Evolutionary conservation across 2,329 filamentous ascomycete genomes (phyloP).

Genomic region (Phyllosticta paracitricarpa): DNA sequence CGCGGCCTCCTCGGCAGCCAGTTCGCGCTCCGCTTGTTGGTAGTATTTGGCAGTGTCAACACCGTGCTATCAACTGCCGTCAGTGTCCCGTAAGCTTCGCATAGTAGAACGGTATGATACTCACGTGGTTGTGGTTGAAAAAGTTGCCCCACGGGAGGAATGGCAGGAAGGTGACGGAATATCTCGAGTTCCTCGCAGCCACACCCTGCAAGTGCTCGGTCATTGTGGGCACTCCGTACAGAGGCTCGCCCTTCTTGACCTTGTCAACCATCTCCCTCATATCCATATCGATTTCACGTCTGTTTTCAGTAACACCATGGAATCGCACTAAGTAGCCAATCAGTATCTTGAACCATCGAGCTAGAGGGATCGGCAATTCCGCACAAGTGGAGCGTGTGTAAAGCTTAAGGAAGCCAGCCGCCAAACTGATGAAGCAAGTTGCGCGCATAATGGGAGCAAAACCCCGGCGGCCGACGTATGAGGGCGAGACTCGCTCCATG

Average conservation of each 20-base stretch:
- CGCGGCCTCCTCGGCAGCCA: conserved; percentile 59
- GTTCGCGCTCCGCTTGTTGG: conserved; percentile 82
- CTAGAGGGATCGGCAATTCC: conserved; percentile 27
- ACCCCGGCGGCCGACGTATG: conserved; percentile 70
- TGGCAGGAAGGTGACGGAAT: conserved; percentile 73
- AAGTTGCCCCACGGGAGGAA: conserved; percentile 96
- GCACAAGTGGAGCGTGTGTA: conserved; percentile 77
- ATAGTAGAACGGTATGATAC: conserved; percentile 16
- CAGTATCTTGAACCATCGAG: conserved; percentile 42
- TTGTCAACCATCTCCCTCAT: conserved; percentile 97
- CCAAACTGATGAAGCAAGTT: conserved; percentile 58
- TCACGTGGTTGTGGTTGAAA: conserved; percentile 75
- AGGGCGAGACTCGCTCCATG: conserved; percentile 79
- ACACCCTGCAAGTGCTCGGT: conserved; percentile 90
- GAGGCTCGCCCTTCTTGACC: conserved; percentile 81
- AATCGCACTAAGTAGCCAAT: conserved; percentile 64
- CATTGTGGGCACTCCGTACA: conserved; percentile 73
- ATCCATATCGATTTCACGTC: conserved; percentile 85
- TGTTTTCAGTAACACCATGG: conserved; percentile 89
- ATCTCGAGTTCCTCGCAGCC: conserved; percentile 83
- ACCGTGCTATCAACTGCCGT: conserved; percentile 58
- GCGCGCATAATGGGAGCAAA: conserved; percentile 78
- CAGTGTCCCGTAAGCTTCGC: neutral
- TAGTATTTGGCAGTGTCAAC: conserved; percentile 99
- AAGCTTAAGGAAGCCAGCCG: conserved; percentile 73